Evolutionary conservation across 2,329 filamentous ascomycete genomes (phyloP).

Genomic region (Cladobotryum mycophilum): DNA sequence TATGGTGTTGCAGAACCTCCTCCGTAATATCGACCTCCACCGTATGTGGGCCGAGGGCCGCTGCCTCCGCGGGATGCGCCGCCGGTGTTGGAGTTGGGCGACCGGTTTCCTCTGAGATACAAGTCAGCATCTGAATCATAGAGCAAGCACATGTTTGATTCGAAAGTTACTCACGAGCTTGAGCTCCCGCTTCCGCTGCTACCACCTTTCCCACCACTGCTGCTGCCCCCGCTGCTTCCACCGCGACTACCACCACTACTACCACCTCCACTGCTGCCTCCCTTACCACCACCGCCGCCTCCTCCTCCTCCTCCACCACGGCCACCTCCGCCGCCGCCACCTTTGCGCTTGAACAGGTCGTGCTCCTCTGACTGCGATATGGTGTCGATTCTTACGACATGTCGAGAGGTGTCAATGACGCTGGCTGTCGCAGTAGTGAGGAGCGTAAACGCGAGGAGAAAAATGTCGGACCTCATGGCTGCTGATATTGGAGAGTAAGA

Average conservation of each 20-base stretch:
- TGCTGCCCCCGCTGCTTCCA: slow-evolving; percentile 8
- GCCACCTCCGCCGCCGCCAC: slow-evolving; percentile 50
- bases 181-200: slow-evolving; percentile 18
- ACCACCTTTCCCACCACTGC: slow-evolving; percentile 18
- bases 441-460: slow-evolving; percentile 25
- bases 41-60: slow-evolving; percentile 51
- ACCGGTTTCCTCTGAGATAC: slow-evolving; percentile 18
- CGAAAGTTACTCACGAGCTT: slow-evolving; percentile 10
- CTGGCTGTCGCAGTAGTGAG: slow-evolving; percentile 22
- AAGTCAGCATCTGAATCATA: not conserved
- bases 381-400: slow-evolving; percentile 20
- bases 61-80: slow-evolving; percentile 52
- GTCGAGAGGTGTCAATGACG: slow-evolving; percentile 18
- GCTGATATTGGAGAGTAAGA: not conserved
- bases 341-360: slow-evolving; percentile 54
- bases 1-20: slow-evolving; percentile 61
- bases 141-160: slow-evolving; percentile 8
- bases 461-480: slow-evolving; percentile 27
- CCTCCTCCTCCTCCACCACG: slow-evolving; percentile 28
- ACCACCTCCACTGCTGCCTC: slow-evolving; percentile 14
- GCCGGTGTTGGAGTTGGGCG: slow-evolving; percentile 34
- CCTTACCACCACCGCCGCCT: slow-evolving; percentile 15
- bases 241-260: slow-evolving; percentile 10
- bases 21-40: slow-evolving; percentile 59
- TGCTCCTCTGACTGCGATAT: slow-evolving; percentile 25